These are phyloP conservation scores for Ceratocystiopsis brevicomis DNA, from an alignment of 2,329 filamentous ascomycete genomes.

Conservation along the genomic window DNA sequence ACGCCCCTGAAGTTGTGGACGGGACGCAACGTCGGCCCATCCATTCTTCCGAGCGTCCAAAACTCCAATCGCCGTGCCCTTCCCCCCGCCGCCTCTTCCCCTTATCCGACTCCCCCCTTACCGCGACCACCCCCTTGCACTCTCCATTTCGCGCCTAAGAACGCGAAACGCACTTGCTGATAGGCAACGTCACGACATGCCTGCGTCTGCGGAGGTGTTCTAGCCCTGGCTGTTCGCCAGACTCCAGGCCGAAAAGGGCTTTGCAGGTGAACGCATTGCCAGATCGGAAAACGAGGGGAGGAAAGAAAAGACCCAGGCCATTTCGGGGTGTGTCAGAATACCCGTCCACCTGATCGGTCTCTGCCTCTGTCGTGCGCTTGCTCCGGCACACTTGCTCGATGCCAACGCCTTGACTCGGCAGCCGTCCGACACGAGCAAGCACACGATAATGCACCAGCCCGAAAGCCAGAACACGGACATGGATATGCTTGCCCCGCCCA, in stretches of 20 bases:
- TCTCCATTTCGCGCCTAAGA: not conserved
- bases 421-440: not conserved
- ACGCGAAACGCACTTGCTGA: no score
- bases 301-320: no score
- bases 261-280: no score
- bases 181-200: constrained; percentile 15
- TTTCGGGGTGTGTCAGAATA: no score
- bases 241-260: constrained; percentile 3
- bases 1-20: not conserved
- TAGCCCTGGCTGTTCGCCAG: constrained; percentile 23
- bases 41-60: no score
- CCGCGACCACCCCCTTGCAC: not conserved
- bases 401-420: not conserved
- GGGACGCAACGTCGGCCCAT: no score
- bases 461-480: constrained; percentile 5
- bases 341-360: no score
- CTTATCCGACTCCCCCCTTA: not conserved
- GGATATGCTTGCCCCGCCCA: constrained; percentile 31
- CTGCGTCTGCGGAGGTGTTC: constrained; percentile 17
- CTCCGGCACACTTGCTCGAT: not conserved
- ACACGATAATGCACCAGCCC: constrained; percentile 22
- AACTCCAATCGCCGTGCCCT: no score
- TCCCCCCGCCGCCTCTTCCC: not conserved
- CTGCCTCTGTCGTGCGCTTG: no score
- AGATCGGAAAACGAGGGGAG: no score